A percentile compares a stretch with the other conserved stretches of the same genome.
These are phyloP conservation scores for Oryza glaberrima DNA, from an alignment of 176 grass and related monocot genomes.

Conservation along the genomic window DNA sequence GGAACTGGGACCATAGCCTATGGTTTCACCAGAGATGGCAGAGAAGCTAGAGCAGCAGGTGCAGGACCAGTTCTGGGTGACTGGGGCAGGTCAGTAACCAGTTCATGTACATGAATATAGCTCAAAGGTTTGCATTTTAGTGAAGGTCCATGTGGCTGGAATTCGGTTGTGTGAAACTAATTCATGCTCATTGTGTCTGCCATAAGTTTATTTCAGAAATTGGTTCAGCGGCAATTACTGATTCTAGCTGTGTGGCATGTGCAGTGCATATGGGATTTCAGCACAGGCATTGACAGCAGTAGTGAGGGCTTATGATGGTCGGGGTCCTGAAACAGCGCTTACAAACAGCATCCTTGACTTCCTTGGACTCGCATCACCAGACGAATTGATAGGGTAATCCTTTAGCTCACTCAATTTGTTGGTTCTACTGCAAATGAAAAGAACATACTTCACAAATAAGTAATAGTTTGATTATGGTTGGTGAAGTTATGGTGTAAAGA, in stretches of 20 bases:
- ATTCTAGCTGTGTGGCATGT: conserved; percentile 16
- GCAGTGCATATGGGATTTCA: conserved; percentile 78
- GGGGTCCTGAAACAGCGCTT: conserved; percentile 68
- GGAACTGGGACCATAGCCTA: conserved; percentile 82
- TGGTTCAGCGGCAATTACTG: not conserved
- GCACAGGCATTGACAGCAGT: conserved; percentile 87
- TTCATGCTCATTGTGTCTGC: not conserved
- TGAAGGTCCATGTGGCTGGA: too few relatives aligned
- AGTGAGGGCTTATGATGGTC: conserved; percentile 70
- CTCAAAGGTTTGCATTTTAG: not conserved
- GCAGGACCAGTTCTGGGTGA: conserved; percentile 80
- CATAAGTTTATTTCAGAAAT: conserved; percentile 3
- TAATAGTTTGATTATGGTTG: not conserved
- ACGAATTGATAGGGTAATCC: conserved; percentile 74
- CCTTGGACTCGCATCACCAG: conserved; percentile 60
- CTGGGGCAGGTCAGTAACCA: conserved; percentile 68
- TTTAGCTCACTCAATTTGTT: not conserved
- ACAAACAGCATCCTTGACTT: conserved; percentile 65
- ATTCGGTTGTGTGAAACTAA: not conserved
- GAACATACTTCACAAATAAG: not conserved
- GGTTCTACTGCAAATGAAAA: not conserved
- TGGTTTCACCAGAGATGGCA: conserved; percentile 66
- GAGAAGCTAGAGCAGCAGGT: conserved; percentile 77
- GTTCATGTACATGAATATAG: not conserved
- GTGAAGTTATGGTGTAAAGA: not conserved